Base-by-base conservation (phyloP, 2,329 filamentous ascomycete genomes). In the Gyromitra esculenta region DNA sequence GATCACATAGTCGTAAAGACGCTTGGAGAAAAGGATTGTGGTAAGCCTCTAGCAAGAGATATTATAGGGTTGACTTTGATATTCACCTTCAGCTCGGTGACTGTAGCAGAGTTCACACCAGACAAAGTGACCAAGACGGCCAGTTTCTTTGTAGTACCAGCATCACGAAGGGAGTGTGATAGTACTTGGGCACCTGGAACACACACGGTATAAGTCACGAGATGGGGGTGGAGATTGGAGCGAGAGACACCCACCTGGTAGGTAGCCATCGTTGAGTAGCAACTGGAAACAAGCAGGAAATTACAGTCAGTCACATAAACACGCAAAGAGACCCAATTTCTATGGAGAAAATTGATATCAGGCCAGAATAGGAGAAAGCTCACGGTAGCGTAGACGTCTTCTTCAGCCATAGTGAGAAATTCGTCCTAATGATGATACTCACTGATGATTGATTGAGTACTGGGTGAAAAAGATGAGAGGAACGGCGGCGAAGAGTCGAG, bases 141-240 rank as follows among this genome's bases (percentile, higher is more conserved):
- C 81, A 99, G 87, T 86, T 93, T 95, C 86, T 93, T 96, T 80
- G 87, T 90, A 48, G 94, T 93, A 73, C 93, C 93, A 81, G 90
- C 91, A 90, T 99, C 96, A 84, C 93, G 92, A 73, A 99, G 86
- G 43, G 96, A 98, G 86, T 98, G 94, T 77, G 94, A 94, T 79
- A 99, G 90, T 60, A 99, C 94, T 81, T 96, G 89, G 76, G 94
- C 95, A 83, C 96, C 95, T 97, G 80, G 48, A 79, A 62, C 1
- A 79, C 25, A 31, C 57, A 65, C 45, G 74, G 80, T 79, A 69
- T 69, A 62, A 60, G 65, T 68, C 21, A 70, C 76, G 52, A 9
- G 15, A 50, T 81, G 68, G 80, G 25, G 79, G 45, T 18, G 52
- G 78, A 65, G 70, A 69, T 50, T 64, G 56, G 64, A 77, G n/a